Conservation (phyloP, 2,329 filamentous ascomycete genomes). For the Colletotrichum acutatum region DNA sequence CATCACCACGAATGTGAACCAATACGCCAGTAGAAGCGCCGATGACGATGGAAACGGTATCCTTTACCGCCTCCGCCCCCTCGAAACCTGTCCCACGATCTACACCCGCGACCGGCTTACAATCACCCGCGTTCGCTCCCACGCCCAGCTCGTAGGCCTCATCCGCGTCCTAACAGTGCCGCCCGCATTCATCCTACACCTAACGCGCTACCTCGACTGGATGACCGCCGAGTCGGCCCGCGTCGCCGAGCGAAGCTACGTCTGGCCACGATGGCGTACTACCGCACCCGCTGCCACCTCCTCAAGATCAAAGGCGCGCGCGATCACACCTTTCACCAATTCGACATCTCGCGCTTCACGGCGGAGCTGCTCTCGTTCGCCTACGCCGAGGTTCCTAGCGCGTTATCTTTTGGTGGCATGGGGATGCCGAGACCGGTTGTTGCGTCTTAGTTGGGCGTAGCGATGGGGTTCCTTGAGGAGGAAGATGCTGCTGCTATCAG, state of each 20-base stretch:
- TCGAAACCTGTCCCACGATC: not conserved
- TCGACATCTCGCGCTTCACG: conserved; percentile 43
- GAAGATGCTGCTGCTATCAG: not conserved
- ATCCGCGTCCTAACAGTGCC: conserved; percentile 42
- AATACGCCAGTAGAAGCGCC: no score
- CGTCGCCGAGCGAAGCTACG: conserved; percentile 40
- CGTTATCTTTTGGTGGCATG: not conserved
- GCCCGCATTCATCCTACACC: conserved; percentile 27
- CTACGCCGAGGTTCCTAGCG: conserved; percentile 34
- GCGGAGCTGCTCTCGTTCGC: conserved; percentile 43
- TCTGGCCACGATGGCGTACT: conserved; percentile 44
- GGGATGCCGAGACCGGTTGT: conserved; percentile 1
- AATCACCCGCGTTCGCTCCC: conserved; percentile 13
- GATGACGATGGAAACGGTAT: not conserved
- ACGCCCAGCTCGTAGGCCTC: conserved; percentile 44
- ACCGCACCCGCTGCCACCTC: conserved; percentile 42
- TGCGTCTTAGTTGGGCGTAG: conserved; percentile 19
- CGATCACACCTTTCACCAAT: conserved; percentile 34
- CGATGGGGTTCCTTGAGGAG: not conserved
- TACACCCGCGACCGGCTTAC: conserved; percentile 19
- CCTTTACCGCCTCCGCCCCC: conserved; percentile 30
- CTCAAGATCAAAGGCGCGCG: conserved; percentile 33
- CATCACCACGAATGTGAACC: not conserved
- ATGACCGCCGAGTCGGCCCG: conserved; percentile 40
- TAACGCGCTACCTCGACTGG: conserved; percentile 48